A percentile compares a stretch with the other conserved stretches of the same genome.
Evolutionary conservation across 2,329 filamentous ascomycete genomes (phyloP).

Genomic region (Phaeosphaeria sp.): DNA sequence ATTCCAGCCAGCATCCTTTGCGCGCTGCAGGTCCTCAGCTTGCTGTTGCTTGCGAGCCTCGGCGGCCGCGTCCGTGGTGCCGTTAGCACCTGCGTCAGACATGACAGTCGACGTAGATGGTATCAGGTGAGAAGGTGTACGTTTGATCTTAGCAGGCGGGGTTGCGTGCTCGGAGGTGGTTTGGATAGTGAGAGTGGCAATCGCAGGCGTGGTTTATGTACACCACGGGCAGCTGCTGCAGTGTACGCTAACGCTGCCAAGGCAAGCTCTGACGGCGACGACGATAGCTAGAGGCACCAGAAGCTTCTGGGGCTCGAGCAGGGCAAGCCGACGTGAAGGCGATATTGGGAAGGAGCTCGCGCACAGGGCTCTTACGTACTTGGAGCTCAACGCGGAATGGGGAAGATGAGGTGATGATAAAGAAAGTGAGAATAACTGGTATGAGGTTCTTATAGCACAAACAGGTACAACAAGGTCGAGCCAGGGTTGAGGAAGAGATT

Average conservation of each 20-base stretch:
- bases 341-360: background rate
- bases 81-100: slow-evolving; percentile 25
- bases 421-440: background rate
- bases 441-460: background rate
- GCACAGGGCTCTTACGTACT: background rate
- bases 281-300: slow-evolving; percentile 1
- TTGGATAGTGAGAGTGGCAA: background rate
- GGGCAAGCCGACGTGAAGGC: slow-evolving; percentile 8
- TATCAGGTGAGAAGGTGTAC: background rate
- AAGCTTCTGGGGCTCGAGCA: slow-evolving; percentile 6
- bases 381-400: background rate
- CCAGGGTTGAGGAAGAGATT: background rate
- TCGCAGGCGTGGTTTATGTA: slow-evolving; percentile 12
- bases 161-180: background rate
- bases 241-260: slow-evolving; percentile 1
- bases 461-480: background rate
- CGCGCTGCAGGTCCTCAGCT: slow-evolving; percentile 31
- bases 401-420: background rate
- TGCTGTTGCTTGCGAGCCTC: slow-evolving; percentile 32
- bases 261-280: slow-evolving; percentile 4
- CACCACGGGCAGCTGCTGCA: slow-evolving; percentile 12
- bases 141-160: background rate
- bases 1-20: slow-evolving; percentile 55
- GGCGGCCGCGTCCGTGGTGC: slow-evolving; percentile 20
- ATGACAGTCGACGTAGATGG: slow-evolving; percentile 14